Evolutionary conservation across 257 asterid species (phyloP), one percentile per base, ranked within the genome.

Genomic region (Ilex aquifolium): DNA sequence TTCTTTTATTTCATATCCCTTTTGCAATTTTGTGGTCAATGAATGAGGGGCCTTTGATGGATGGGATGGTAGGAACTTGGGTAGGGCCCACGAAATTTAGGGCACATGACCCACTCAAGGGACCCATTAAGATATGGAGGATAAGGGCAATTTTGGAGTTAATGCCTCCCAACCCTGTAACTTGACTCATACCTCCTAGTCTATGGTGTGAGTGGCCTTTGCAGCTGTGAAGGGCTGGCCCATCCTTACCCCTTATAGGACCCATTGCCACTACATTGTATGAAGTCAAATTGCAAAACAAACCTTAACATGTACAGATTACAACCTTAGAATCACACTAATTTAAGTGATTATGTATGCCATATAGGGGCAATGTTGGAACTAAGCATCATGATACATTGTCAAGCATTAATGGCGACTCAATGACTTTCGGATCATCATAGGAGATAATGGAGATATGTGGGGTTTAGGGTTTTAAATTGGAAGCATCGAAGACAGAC

Each of bases 401-500:
- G 61, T 51, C 57, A 70, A 50, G 56, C 68, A 63, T 69, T 70
- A 57, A 69, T 57, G 52, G 56, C 6, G 44, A 64, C 31, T 7
- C 21, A 31, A 6, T 11, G 58, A 60, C 27, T 16, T 32, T 11
- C 3, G 32, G 56, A n/a, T 10, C 3, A 31, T 40, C 42, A 2
- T 2, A 31, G 21, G 44, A n/a, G 31, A 7, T 46, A 21, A 21
- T 21, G 27, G 27, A 21, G 27, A 21, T 21, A 21, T 1, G 27
- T 21, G 27, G 27, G 29, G 16, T 54, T 59, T 39, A 56, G 27
- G 31, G 49, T 13, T 49, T 32, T 66, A 15, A 48, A 31, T 46
- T 27, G 76, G 63, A 65, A 63, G 54, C 65, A 9, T 27, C 10
- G 63, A 46, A 56, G 81, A 81, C 81, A 81, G 67, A 78, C 78